Base-by-base conservation (phyloP, 2,329 filamentous ascomycete species). In the Nemania abortiva region DNA sequence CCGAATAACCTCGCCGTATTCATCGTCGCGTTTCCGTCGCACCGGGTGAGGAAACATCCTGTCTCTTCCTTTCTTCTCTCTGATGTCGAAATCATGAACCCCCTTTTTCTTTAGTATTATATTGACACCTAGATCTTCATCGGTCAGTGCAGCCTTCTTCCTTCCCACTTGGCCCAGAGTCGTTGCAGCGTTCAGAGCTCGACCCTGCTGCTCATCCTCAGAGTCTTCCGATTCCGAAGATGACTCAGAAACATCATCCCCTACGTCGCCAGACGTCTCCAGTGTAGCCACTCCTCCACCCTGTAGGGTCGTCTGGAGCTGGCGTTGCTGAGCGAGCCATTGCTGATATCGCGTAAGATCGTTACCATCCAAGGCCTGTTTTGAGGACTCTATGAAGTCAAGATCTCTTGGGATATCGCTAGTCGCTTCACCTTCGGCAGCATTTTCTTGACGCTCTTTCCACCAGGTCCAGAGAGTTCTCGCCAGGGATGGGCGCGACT, bases 1-100 rank as follows among this genome's bases (percentile, higher is more conserved):
- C 63, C 94, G 90, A 74, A 99, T 98, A 18, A 97, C 83, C 72
- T 99, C 96, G 67, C 96, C 96, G 81, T 96, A 99, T 72, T 98
- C 95, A 77, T 98, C 96, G 34, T 87, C 89, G 59, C 94, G 90
- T 78, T 90, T 92, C 75, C 93, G 87, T 60, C 94, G 90, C 27
- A 95, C 89, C 0, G 95, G 89, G 62, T 97, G 91, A 0, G 96
- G 96, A 77, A 98, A 98, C 83, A 97, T 92, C 70, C 94, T 91
- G 78, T 99, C 96, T 63, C 95, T 88, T 2, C 96, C 96, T 78
- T 93, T 97, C 80, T 97, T 98, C 42, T 92, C 92, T 49, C 94
- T 88, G 1, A 98, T 92, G 77, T 98, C 94, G 74, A 93, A 99
- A 80, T 99, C 96, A 78, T 96, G 93, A n/a, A 97, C 90, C 15